Percentiles rank a stretch among this genome's conserved stretches.
phyloP scores from a whole-genome alignment of 169 alveolate genomes.

The Plasmodium malariae region DNA sequence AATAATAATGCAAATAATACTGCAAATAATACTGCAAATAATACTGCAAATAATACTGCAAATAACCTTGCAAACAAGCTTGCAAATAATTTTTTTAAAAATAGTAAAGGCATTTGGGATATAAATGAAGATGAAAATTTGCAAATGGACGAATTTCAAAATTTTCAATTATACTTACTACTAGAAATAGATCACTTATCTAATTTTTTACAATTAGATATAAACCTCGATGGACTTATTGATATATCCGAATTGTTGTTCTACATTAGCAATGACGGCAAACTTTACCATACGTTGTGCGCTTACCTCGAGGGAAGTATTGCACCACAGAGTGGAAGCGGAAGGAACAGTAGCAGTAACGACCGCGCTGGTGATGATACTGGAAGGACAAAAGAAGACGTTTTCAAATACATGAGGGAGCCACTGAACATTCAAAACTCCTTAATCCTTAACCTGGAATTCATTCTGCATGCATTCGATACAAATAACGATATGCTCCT shows the following conservation, averaged over 20 bases:
- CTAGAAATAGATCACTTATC: conserved; percentile 21
- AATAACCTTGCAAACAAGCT: background rate
- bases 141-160: conserved; percentile 52
- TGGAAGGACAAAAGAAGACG: background rate
- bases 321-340: background rate
- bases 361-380: background rate
- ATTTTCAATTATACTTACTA: conserved; percentile 26
- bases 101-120: conserved; percentile 27
- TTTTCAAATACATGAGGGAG: conserved; percentile 29
- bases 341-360: background rate
- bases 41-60: background rate
- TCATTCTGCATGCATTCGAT: conserved; percentile 25
- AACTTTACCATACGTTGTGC: background rate
- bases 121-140: conserved; percentile 33
- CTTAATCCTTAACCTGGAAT: conserved; percentile 4
- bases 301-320: background rate
- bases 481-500: conserved; percentile 27
- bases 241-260: conserved; percentile 35
- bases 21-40: background rate
- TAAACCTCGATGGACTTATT: conserved; percentile 29
- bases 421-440: conserved; percentile 1
- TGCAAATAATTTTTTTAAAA: conserved; percentile 14
- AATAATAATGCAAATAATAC: background rate
- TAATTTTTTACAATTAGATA: conserved; percentile 38
- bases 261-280: conserved; percentile 15